Base-by-base conservation (phyloP, 306 rosid species). In the Cucurbita maxima region DNA sequence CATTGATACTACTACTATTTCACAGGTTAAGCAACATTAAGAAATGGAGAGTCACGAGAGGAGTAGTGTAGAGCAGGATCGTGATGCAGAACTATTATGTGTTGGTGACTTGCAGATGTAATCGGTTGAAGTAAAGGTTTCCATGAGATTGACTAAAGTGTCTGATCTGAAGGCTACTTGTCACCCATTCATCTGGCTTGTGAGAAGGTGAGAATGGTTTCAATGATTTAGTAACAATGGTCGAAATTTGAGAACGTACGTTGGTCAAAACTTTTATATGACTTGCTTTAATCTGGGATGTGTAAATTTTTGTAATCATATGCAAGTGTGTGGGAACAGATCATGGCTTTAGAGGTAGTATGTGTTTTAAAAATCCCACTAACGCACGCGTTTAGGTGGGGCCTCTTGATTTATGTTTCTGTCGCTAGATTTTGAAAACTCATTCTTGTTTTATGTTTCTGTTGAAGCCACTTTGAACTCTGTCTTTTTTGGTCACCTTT, bases 11-110 rank as follows among this genome's bases (percentile, higher is more conserved):
- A 91, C 88, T 76, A 87, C 88, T 41, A 91, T 87, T 81, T 87
- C 98, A 43, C 96, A 88, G 82, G 98, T 93, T 72, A 90, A 87
- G 82, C 97, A 88, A 77, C 88, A 93, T 79, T 88, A 97, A 82
- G 94, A 90, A 83, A 93, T 88, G 96, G 96, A 84, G 93, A 86
- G 93, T 84, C 96, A 85, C 67, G 96, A 86, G 81, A 92, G 87
- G 86, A 88, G 84, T 74, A 52, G 57, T n/a, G 58, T n/a, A 88
- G 85, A 93, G 88, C 83, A 92, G 87, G 82, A 14, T 90, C 71
- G 91, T 90, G 19, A 58, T 83, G 93, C 88, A 88, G 82, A 90
- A 91, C 86, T 88, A 92, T 86, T 87, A 54, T 54, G 58, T 3
- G 58, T 92, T 59, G 83, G 90, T 74, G 96, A 90, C 59, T 90